phyloP scores from a whole-genome alignment of 1,284 basidiomycete genomes.

The Trametes pubescens region DNA sequence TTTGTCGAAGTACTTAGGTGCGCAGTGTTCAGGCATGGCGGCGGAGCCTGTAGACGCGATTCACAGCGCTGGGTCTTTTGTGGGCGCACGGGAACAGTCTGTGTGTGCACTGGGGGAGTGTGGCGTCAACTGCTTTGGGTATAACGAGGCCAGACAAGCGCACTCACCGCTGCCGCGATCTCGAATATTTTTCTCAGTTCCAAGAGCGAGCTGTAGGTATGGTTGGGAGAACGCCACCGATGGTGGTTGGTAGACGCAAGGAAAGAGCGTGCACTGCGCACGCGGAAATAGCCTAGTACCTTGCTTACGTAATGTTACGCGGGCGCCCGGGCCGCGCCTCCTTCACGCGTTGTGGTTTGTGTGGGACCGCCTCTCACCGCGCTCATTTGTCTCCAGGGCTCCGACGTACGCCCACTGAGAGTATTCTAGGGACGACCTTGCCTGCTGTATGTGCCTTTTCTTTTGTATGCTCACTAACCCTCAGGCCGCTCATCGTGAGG shows the following conservation, averaged over 20 bases:
- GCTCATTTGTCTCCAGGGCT: background rate
- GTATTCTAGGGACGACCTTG: background rate
- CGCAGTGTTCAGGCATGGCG: slow-evolving; percentile 27
- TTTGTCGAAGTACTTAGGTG: slow-evolving; percentile 21
- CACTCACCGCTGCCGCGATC: background rate
- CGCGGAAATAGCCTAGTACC: background rate
- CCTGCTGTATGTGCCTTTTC: background rate
- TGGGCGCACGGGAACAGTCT: slow-evolving; percentile 26
- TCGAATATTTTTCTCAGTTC: slow-evolving; percentile 4
- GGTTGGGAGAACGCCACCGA: slow-evolving; percentile 1
- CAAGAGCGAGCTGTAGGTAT: no score
- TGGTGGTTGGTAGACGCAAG: slow-evolving; percentile 14
- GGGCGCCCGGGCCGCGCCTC: background rate
- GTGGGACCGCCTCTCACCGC: background rate
- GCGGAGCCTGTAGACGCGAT: background rate
- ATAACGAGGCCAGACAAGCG: slow-evolving; percentile 5
- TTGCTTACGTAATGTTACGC: background rate
- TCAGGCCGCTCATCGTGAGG: no score
- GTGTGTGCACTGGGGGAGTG: slow-evolving; percentile 15
- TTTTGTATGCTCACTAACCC: no score
- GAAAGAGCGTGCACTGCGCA: slow-evolving; percentile 1
- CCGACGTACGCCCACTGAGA: background rate
- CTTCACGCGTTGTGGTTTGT: background rate
- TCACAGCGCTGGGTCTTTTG: slow-evolving; percentile 6
- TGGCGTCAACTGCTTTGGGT: slow-evolving; percentile 16